These are phyloP conservation scores for Endocalyx cinctus DNA, from an alignment of 2,329 filamentous ascomycete genomes.

Conservation along the genomic window DNA sequence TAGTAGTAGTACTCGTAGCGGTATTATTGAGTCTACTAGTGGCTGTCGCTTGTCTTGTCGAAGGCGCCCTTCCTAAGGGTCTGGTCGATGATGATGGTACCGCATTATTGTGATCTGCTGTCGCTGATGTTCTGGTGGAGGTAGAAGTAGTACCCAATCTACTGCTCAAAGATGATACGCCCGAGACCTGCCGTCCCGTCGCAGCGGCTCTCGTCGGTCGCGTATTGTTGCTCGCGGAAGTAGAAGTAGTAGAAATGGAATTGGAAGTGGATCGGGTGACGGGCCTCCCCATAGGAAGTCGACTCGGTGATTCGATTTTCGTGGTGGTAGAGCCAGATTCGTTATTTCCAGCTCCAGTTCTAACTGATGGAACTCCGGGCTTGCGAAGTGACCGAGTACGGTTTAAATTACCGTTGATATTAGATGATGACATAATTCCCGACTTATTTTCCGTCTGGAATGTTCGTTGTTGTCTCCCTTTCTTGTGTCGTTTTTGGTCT, in stretches of 20 bases:
- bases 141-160: too few relatives aligned
- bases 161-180: constrained; percentile 10
- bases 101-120: constrained; percentile 9
- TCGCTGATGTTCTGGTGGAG: constrained; percentile 3
- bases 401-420: constrained; percentile 32
- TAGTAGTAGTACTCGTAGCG: constrained; percentile 9
- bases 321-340: too few relatives aligned
- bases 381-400: constrained; percentile 47
- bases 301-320: constrained; percentile 45
- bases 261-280: too few relatives aligned
- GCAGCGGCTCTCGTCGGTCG: constrained; percentile 11
- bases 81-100: constrained; percentile 12
- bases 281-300: constrained; percentile 45
- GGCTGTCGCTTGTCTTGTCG: constrained; percentile 17
- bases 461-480: too few relatives aligned
- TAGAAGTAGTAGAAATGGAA: constrained; percentile 11
- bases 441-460: too few relatives aligned
- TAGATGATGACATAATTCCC: constrained; percentile 39
- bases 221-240: constrained; percentile 11
- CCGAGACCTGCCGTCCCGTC: constrained; percentile 13
- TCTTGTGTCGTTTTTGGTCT: too few relatives aligned
- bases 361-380: too few relatives aligned
- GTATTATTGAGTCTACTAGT: constrained; percentile 14
- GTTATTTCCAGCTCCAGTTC: constrained; percentile 12
- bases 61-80: constrained; percentile 21